Conservation (phyloP, 371 early-diverging fungal species). For the Syncephalastrum contaminatum region DNA sequence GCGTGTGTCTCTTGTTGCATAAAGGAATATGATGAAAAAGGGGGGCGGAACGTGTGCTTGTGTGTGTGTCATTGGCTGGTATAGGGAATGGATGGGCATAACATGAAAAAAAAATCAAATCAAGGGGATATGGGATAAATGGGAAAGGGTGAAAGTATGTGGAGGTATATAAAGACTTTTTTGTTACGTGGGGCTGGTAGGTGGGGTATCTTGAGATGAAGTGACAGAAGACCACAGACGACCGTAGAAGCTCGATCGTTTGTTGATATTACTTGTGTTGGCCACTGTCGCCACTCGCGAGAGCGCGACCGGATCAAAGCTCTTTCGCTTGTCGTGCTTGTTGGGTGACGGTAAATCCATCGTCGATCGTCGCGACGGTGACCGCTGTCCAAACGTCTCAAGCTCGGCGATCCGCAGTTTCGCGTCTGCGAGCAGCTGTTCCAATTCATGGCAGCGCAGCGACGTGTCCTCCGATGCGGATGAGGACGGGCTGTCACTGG, state of each 20-base stretch:
- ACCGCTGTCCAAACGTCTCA: conserved; percentile 17
- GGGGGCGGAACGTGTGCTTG: neutral
- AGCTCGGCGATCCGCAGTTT: conserved; percentile 29
- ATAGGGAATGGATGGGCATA: conserved; percentile 14
- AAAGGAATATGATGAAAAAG: neutral
- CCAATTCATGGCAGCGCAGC: conserved; percentile 24
- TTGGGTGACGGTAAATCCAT: neutral
- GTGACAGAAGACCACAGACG: conserved; percentile 19
- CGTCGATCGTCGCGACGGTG: neutral
- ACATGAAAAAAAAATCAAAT: neutral
- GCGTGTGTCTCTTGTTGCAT: neutral
- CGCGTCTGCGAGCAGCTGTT: conserved; percentile 29
- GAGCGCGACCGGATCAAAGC: conserved; percentile 9
- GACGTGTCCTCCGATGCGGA: neutral
- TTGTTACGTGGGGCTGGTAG: conserved; percentile 18
- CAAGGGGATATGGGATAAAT: too few relatives aligned
- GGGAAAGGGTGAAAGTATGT: too few relatives aligned
- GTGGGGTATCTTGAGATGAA: conserved; percentile 22
- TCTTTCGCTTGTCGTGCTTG: conserved; percentile 10
- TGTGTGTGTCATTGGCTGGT: neutral
- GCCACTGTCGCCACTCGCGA: conserved; percentile 2
- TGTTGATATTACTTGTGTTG: conserved; percentile 7
- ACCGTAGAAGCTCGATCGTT: conserved; percentile 26
- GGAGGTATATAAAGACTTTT: too few relatives aligned
- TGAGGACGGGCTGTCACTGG: neutral